Evolutionary conservation across 108 stramenopile species (phyloP).

Genomic region (Cyclotella cryptica): DNA sequence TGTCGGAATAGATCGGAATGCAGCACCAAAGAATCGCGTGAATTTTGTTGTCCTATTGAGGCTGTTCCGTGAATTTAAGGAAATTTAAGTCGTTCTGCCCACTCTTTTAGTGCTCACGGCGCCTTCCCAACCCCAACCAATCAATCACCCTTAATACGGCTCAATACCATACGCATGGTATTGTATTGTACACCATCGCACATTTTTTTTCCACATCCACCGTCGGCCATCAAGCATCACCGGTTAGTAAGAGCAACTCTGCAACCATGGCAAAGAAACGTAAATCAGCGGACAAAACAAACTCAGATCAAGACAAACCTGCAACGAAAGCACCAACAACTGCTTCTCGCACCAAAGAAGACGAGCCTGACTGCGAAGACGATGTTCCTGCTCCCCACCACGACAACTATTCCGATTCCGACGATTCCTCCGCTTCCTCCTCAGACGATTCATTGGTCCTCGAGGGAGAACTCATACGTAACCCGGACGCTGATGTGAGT

Average conservation of each 20-base stretch:
- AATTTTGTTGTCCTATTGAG: too few species aligned
- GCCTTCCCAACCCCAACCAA: too few species aligned
- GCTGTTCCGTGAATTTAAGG: too few species aligned
- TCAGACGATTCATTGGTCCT: conserved; percentile 63
- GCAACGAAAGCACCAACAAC: conserved; percentile 27
- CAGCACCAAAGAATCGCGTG: too few species aligned
- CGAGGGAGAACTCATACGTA: conserved; percentile 78
- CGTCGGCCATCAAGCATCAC: not conserved
- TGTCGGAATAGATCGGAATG: too few species aligned
- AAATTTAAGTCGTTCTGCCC: too few species aligned
- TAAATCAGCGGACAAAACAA: conserved; percentile 36
- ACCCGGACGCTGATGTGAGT: conserved; percentile 66
- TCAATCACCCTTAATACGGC: too few species aligned
- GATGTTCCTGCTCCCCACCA: conserved; percentile 42
- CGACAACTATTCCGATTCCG: conserved; percentile 27
- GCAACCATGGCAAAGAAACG: conserved; percentile 33
- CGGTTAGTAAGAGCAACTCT: not conserved
- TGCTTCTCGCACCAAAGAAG: conserved; percentile 17
- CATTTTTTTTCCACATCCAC: too few species aligned
- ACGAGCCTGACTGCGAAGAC: conserved; percentile 51
- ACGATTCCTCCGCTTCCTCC: conserved; percentile 29
- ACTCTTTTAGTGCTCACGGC: too few species aligned
- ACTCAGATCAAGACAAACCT: conserved; percentile 7
- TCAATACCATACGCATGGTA: too few species aligned
- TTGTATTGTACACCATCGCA: too few species aligned